Conservation (phyloP, 352 stramenopile genomes). For the Phytophthora agathidicida region DNA sequence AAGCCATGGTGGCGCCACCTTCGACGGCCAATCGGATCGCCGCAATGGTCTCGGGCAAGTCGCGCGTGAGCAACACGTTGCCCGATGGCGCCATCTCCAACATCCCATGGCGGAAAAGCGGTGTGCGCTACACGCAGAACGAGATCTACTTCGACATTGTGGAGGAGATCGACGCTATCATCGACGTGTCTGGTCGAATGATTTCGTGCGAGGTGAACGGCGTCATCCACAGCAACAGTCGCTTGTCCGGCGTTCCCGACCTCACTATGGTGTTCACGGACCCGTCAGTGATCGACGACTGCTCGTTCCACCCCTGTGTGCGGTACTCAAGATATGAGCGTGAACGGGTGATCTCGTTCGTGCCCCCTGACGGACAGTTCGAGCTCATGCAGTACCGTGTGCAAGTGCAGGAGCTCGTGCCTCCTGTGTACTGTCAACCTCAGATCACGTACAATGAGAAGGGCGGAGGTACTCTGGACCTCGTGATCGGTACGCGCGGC, state of each 20-base stretch:
- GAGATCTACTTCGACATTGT: constrained; percentile 99
- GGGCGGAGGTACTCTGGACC: constrained; percentile 66
- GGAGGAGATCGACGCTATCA: constrained; percentile 98
- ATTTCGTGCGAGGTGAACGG: constrained; percentile 96
- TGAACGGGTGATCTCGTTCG: constrained; percentile 97
- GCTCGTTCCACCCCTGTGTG: constrained; percentile 98
- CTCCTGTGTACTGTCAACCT: constrained; percentile 90
- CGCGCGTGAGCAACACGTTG: constrained; percentile 91
- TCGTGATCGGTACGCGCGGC: constrained; percentile 73
- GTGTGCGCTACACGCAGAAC: constrained; percentile 96
- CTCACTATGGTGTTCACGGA: constrained; percentile 97
- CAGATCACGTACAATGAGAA: constrained; percentile 86
- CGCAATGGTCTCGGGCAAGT: constrained; percentile 90
- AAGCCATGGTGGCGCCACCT: constrained; percentile 96
- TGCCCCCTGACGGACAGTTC: constrained; percentile 98
- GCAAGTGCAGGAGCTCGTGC: constrained; percentile 81
- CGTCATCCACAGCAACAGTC: constrained; percentile 94
- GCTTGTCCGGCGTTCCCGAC: constrained; percentile 97
- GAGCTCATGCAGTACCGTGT: constrained; percentile 92
- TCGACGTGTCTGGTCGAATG: constrained; percentile 91
- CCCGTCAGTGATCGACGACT: constrained; percentile 96
- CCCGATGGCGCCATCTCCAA: constrained; percentile 93
- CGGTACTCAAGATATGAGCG: constrained; percentile 96
- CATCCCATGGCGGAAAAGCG: constrained; percentile 97
- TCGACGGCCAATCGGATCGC: constrained; percentile 93